phyloP scores from a whole-genome alignment of 495 filamentous ascomycete species.

The Penicillium simplicissimum region DNA sequence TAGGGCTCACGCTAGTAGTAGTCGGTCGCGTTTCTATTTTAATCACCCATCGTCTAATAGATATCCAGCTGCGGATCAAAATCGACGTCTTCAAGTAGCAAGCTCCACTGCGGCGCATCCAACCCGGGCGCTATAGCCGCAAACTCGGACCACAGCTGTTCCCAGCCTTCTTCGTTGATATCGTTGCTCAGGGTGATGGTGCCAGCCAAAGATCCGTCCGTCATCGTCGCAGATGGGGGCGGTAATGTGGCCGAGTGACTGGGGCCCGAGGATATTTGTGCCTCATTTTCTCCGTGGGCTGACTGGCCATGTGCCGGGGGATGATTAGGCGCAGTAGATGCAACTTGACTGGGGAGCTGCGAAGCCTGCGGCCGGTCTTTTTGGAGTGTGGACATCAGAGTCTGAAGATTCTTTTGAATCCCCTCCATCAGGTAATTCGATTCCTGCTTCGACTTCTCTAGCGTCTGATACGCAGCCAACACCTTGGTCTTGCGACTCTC shows the following conservation, averaged over 20 bases:
- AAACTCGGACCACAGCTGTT: slow-evolving; percentile 30
- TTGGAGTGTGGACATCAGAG: slow-evolving; percentile 27
- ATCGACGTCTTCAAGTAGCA: slow-evolving; percentile 26
- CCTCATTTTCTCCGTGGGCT: not conserved
- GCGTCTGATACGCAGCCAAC: slow-evolving; percentile 23
- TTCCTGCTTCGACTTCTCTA: slow-evolving; percentile 29
- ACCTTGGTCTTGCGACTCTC: slow-evolving; percentile 26
- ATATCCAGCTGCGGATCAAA: slow-evolving; percentile 16
- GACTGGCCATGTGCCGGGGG: not conserved
- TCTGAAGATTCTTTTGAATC: slow-evolving; percentile 32
- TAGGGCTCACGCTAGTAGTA: not conserved
- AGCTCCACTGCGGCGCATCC: slow-evolving; percentile 31
- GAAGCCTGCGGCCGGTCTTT: not conserved
- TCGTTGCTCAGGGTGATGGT: slow-evolving; percentile 13
- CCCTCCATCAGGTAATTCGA: slow-evolving; percentile 23
- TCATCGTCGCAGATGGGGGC: not conserved
- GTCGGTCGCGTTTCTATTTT: not conserved
- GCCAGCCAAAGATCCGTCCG: not conserved
- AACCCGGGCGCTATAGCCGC: slow-evolving; percentile 29
- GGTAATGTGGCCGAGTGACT: not conserved
- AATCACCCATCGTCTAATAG: slow-evolving; percentile 1
- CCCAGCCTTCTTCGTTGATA: slow-evolving; percentile 24
- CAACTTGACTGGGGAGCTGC: too few relatives aligned
- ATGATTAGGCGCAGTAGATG: too few relatives aligned
- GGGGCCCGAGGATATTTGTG: not conserved